Evolutionary conservation across 129 eudicot species (phyloP), one percentile per base, ranked within the genome.

Genomic region (Pittosporum tobira): DNA sequence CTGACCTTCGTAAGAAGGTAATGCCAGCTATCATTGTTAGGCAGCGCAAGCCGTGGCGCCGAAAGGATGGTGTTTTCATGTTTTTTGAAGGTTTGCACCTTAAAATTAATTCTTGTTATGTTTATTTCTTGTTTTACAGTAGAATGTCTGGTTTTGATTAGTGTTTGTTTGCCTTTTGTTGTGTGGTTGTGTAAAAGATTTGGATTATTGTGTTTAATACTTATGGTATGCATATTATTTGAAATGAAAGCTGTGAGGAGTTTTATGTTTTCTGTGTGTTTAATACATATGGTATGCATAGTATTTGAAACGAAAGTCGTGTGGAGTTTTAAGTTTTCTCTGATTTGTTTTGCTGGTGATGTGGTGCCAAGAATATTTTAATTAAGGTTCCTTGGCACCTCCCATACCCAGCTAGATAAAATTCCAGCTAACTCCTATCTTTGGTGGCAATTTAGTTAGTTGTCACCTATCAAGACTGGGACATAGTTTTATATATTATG

Each of bases 1-100:
- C 82, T 6, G 82, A 77, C 51, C 78, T 77, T 22, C 58, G 77
- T 38, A 77, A 67, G 78, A 77, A 77, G 69, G 82, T 77, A 14
- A 72, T 77, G 78, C 78, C 77, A 0, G 78, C 82, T 44, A 77
- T 76, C 15, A 71, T 76, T 20, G 71, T 76, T 22, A 50, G 81
- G 36, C 81, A 71, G 27, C 77, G 82, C 61, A 77, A 77, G 64
- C 82, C 78, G 0, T 77, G 78, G 75, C 82, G 78, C n/a, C n/a
- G n/a, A n/a, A n/a, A n/a, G n/a, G n/a, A n/a, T n/a, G n/a, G n/a
- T n/a, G n/a, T n/a, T n/a, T 77, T 62, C 60, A 77, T 77, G 82
- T 77, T 67, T 51, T 72, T 77, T 28, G 82, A 77, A 77, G 82
- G 78, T 77, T 13, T n/a, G n/a, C 7, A 26, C 3, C 18, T 40